Base-by-base conservation (phyloP, 208 protist genomes). In the Novymonas esmeraldas region DNA sequence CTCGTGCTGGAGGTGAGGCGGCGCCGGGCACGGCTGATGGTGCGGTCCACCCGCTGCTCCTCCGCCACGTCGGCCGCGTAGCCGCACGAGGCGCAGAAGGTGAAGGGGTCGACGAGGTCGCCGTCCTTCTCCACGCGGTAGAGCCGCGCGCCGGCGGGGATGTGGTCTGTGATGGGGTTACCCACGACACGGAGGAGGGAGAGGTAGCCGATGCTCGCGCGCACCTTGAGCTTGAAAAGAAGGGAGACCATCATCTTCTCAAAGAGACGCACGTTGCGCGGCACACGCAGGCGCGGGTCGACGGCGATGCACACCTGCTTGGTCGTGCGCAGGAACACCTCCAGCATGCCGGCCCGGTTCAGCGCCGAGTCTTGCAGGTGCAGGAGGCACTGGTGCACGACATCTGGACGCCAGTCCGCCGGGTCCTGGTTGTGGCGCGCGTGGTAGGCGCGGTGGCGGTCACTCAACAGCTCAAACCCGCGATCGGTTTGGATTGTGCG, bases 161-260 rank as follows among this genome's bases (percentile, higher is more conserved):
- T 88, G 85, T 99, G 97, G 39, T 99, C 93, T 22, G 96, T 99
- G 34, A 99, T 89, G 6, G 98, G 98, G 77, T 99, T 99, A 63
- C 98, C 97, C 57, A 99, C 97, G 3, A 99, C 94, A 39, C 98
- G 98, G 59, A 99, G 79, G 11, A 99, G 94, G 38, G 92, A 97
- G 34, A 98, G 78, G 56, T 95, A 90, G 50, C 89, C 89, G 24
- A 81, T 76, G 36, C 90, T 86, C 49, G 84, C 84, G 46, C 97
- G 82, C 70, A 99, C 98, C 75, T 95, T 98, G 45, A 99, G 91
- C 81, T 99, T 99, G 81, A 99, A 97, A 48, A 99, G 89, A 39
- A 99, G 85, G 77, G 98, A 95, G 14, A 99, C 98, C 98, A 99
- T 99, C 71, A 99, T 95, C 63, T 97, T 98, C 52, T 96, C 84